phyloP scores from a whole-genome alignment of 768 basidiomycete species.

The Hericium rajendrae region DNA sequence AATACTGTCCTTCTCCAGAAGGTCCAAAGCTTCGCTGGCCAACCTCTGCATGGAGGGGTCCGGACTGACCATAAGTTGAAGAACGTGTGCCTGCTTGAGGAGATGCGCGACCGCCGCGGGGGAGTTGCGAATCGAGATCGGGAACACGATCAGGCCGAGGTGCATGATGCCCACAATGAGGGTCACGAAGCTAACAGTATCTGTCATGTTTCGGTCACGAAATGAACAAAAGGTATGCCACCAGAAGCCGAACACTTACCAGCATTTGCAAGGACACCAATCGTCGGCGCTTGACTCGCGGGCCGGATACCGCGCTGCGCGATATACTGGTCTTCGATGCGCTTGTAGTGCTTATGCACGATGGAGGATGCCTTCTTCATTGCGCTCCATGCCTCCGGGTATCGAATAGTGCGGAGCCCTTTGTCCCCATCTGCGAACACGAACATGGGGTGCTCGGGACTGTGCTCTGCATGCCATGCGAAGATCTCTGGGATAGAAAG shows the following conservation, averaged over 20 bases:
- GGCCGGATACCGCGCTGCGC: background rate
- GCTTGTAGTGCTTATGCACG: slow-evolving; percentile 7
- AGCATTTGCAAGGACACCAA: slow-evolving; percentile 20
- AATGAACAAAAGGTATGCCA: background rate
- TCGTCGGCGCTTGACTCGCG: slow-evolving; percentile 9
- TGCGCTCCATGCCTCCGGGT: slow-evolving; percentile 18
- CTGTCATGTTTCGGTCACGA: background rate
- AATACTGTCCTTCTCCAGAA: slow-evolving; percentile 9
- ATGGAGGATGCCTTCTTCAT: slow-evolving; percentile 19
- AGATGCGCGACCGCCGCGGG: slow-evolving; percentile 22
- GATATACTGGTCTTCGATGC: slow-evolving; percentile 1
- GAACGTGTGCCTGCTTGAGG: slow-evolving; percentile 13
- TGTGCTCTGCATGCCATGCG: slow-evolving; percentile 25
- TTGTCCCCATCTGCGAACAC: slow-evolving; percentile 15
- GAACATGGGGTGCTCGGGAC: slow-evolving; percentile 25
- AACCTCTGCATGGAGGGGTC: slow-evolving; percentile 20
- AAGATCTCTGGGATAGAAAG: slow-evolving; percentile 25
- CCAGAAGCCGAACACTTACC: slow-evolving; percentile 11
- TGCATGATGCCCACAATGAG: slow-evolving; percentile 18
- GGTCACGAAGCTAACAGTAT: slow-evolving; percentile 14
- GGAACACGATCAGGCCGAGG: slow-evolving; percentile 17
- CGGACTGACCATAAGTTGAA: slow-evolving; percentile 20
- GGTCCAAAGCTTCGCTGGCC: slow-evolving; percentile 11
- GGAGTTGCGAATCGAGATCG: slow-evolving; percentile 19
- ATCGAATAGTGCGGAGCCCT: slow-evolving; percentile 14